These are phyloP conservation scores for Acorus gramineus DNA, from an alignment of 106 monocot genomes.

Conservation along the genomic window DNA sequence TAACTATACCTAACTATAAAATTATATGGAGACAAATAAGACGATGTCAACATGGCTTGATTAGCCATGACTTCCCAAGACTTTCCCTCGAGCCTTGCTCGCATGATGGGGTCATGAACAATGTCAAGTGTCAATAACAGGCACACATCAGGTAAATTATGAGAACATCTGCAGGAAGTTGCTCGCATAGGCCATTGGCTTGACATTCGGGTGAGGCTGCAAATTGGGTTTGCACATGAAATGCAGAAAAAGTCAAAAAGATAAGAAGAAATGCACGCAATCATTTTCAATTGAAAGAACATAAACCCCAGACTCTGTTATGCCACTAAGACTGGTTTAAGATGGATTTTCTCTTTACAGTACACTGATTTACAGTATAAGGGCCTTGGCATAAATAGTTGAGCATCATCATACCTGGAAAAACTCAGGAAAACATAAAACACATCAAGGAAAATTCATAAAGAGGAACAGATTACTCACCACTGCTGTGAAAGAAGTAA, in stretches of 20 bases:
- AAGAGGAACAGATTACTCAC: constrained; percentile 15
- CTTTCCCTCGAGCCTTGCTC: no score
- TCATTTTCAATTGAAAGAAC: neutral
- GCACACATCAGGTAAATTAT: constrained; percentile 13
- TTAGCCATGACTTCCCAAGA: no score
- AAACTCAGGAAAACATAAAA: neutral
- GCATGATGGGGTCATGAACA: no score
- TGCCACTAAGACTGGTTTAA: neutral
- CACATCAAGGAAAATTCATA: neutral
- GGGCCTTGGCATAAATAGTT: no score
- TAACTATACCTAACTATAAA: no score
- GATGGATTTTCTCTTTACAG: neutral
- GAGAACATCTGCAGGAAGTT: constrained; percentile 85
- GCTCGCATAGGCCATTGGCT: constrained; percentile 96
- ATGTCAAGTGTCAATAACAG: no score
- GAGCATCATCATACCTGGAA: no score
- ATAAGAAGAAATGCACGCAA: neutral
- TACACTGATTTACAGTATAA: no score
- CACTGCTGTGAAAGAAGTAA: constrained; percentile 78
- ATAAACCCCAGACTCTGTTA: neutral
- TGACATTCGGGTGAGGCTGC: constrained; percentile 97
- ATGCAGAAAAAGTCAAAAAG: neutral
- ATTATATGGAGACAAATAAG: no score
- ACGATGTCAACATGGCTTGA: no score
- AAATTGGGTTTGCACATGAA: constrained; percentile 3